Conservation (phyloP, 2,329 filamentous ascomycete genomes). For the Chalara sp. region DNA sequence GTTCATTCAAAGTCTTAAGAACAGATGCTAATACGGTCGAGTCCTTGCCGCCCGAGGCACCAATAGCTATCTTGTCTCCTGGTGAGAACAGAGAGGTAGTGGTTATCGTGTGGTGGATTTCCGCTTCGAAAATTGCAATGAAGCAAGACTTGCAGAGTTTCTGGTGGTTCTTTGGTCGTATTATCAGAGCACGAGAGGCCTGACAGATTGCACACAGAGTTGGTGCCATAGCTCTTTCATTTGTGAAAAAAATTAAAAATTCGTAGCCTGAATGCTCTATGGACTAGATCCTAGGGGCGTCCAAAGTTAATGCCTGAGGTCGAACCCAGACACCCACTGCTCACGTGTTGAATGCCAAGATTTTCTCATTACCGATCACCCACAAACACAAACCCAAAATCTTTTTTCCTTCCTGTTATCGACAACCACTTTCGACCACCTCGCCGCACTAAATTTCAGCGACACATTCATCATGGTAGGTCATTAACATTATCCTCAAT, state of each 20-base stretch:
- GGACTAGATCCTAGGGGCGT: neutral
- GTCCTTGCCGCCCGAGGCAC: slow-evolving; percentile 94
- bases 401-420: slow-evolving; percentile 26
- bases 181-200: slow-evolving; percentile 73
- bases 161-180: slow-evolving; percentile 89
- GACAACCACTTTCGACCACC: slow-evolving; percentile 21
- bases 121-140: slow-evolving; percentile 78
- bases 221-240: slow-evolving; percentile 54
- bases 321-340: neutral
- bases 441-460: slow-evolving; percentile 35
- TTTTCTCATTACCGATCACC: no score
- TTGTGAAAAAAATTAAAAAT: no score
- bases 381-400: slow-evolving; percentile 13
- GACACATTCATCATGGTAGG: slow-evolving; percentile 55
- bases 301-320: neutral
- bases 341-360: no score
- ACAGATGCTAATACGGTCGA: slow-evolving; percentile 94
- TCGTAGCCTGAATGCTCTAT: no score
- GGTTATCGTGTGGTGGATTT: slow-evolving; percentile 88
- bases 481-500: slow-evolving; percentile 31
- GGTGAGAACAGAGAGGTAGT: slow-evolving; percentile 72
- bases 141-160: slow-evolving; percentile 92
- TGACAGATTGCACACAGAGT: slow-evolving; percentile 70
- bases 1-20: slow-evolving; percentile 87
- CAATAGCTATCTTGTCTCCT: slow-evolving; percentile 87